Base-by-base conservation (phyloP, 345 rosid species). In the Leavenworthia alabamica region DNA sequence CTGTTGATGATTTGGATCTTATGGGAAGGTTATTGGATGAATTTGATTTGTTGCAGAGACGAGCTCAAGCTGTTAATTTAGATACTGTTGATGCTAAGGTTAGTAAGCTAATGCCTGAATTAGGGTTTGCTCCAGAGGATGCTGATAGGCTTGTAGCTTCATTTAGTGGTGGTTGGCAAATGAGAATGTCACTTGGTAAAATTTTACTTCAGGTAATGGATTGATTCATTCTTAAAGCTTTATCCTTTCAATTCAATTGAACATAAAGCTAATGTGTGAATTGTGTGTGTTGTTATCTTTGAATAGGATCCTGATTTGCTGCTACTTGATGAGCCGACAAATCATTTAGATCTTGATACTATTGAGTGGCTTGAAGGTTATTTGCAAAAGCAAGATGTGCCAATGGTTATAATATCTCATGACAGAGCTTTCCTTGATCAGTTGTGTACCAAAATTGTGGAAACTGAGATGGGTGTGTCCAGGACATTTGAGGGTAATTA, bases 141-240 rank as follows among this genome's bases (percentile, higher is more conserved):
- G 79, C 80, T 0, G 96, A 89, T 73, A 83, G 96, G 75, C 79
- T 89, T 75, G 98, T 92, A 45, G 98, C 96, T 4, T 84, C 93
- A 0, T 92, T 89, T 68, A 89, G 98, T 41, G 63, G 95, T 52
- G 96, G 98, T 8, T 88, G 96, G 98, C 96, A 92, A 75, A 88
- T 89, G 98, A 92, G 98, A 77, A 92, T 92, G 79, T 88, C 95
- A 10, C 90, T 92, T 53, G 96, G 98, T 46, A 92, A 86, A 83
- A 92, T 89, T 68, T 73, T 92, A 73, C 75, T 92, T 76, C 95
- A 92, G 96, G 98, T 86, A 78, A 39, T 8, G 22, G n/a, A n/a
- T n/a, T n/a, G n/a, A n/a, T n/a, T n/a, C n/a, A n/a, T n/a, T n/a
- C n/a, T n/a, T n/a, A n/a, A n/a, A n/a, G n/a, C n/a, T n/a, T n/a